Evolutionary conservation across 306 rosid genomes (phyloP), one percentile per base, ranked within the genome.

Genomic region (Abrus precatorius): DNA sequence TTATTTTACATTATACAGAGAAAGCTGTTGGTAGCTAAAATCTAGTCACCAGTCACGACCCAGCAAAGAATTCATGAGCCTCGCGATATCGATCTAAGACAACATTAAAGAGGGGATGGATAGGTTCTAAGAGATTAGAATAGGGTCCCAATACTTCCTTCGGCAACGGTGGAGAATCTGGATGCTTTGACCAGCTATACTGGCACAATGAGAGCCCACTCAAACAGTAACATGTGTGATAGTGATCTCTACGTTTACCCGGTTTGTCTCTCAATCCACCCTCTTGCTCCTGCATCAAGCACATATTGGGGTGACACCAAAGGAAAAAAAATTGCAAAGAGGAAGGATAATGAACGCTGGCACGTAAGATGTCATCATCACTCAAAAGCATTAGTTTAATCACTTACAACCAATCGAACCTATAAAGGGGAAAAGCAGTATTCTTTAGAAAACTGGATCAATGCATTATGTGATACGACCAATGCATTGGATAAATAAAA

Each of bases 221-320:
- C 74, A 95, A 75, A 85, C 97, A 95, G 85, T 95, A 95, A 82
- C 97, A 95, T 2, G 97, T 91, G 82, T 95, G 99, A 79, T 93
- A 95, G 71, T 81, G 90, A 86, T 95, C 99, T 80, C 89, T 80
- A 0, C 71, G 70, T 78, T 89, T 91, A 67, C 99, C 93, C 1
- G 97, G 99, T 74, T 95, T 95, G 90, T 95, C 99, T 87, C 87
- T 81, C 61, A 95, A 56, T 36, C 99, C 99, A 8, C 99, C 99
- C 4, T 83, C 87, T 36, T 77, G 91, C 32, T 83, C 95, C 97
- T 95, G 87, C 87, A 84, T 68, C 32, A 67, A 81, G 72, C 70
- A 74, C 44, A 50, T 48, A 78, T 5, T 13, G 10, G 40, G 48
- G 59, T 74, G 68, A 40, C 43, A 2, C 1, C 20, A 1, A 14